Evolutionary conservation across 768 basidiomycete genomes (phyloP).

Genomic region (Lyophyllum decastes): DNA sequence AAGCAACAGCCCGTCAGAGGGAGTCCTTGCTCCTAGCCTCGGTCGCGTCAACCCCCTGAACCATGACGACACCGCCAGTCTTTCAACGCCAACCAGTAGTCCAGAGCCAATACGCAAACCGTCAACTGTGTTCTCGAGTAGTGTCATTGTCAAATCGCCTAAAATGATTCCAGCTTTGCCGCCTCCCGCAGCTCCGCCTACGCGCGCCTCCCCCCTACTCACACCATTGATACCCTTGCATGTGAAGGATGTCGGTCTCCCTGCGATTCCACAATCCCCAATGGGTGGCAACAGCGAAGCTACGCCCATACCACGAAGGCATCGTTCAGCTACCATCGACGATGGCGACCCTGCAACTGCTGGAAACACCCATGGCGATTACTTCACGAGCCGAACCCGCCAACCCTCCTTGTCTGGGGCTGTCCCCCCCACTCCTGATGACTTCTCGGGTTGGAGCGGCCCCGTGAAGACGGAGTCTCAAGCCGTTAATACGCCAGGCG

Average conservation of each 20-base stretch:
- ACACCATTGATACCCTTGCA: slow-evolving; percentile 59
- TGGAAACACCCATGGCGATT: slow-evolving; percentile 41
- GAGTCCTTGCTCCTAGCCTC: slow-evolving; percentile 19
- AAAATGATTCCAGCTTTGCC: slow-evolving; percentile 67
- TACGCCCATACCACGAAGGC: slow-evolving; percentile 33
- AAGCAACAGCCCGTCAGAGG: slow-evolving; percentile 23
- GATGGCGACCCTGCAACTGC: slow-evolving; percentile 18
- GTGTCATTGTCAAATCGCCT: slow-evolving; percentile 60
- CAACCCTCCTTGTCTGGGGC: slow-evolving; percentile 44
- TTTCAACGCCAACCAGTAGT: slow-evolving; percentile 18
- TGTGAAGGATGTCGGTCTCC: slow-evolving; percentile 25
- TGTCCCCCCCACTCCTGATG: slow-evolving; percentile 42
- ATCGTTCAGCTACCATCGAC: slow-evolving; percentile 49
- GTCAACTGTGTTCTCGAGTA: slow-evolving; percentile 26
- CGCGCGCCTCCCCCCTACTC: slow-evolving; percentile 55
- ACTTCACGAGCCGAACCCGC: slow-evolving; percentile 49
- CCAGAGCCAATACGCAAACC: slow-evolving; percentile 23
- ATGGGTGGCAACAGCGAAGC: slow-evolving; percentile 24
- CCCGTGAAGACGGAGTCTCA: slow-evolving; percentile 36
- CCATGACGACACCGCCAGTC: slow-evolving; percentile 4
- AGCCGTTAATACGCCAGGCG: slow-evolving; percentile 53
- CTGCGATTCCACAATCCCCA: slow-evolving; percentile 48
- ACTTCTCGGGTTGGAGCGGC: slow-evolving; percentile 48
- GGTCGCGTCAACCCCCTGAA: slow-evolving; percentile 10
- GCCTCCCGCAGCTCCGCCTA: slow-evolving; percentile 45